Conservation (phyloP, 495 filamentous ascomycete species). For the Aspergillus wentii region DNA sequence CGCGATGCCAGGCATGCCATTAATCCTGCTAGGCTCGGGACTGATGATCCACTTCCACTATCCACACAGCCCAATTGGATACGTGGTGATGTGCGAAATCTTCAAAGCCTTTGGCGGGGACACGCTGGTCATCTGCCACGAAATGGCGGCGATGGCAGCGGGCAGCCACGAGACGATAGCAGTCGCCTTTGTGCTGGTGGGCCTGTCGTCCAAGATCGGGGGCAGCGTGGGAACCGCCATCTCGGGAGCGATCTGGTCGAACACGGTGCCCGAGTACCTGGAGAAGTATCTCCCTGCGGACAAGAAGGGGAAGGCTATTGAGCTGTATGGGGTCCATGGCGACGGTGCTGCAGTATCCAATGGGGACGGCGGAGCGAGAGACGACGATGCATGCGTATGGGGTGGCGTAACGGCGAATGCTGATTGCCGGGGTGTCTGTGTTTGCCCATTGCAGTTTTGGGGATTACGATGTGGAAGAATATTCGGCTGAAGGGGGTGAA, state of each 20-base stretch:
- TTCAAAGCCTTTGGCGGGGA: slow-evolving; percentile 58
- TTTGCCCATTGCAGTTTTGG: slow-evolving; percentile 36
- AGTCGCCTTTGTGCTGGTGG: slow-evolving; percentile 54
- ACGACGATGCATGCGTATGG: slow-evolving; percentile 53
- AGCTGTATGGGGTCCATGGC: slow-evolving; percentile 45
- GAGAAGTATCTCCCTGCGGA: slow-evolving; percentile 46
- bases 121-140: slow-evolving; percentile 51
- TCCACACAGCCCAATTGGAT: slow-evolving; percentile 47
- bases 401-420: slow-evolving; percentile 48
- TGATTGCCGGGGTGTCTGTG: slow-evolving; percentile 44
- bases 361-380: slow-evolving; percentile 40
- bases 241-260: slow-evolving; percentile 58
- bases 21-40: slow-evolving; percentile 48
- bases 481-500: slow-evolving; percentile 3
- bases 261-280: slow-evolving; percentile 50
- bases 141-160: slow-evolving; percentile 62
- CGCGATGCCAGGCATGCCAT: slow-evolving; percentile 50
- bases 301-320: slow-evolving; percentile 21
- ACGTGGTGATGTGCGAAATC: slow-evolving; percentile 65
- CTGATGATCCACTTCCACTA: slow-evolving; percentile 62
- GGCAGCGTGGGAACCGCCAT: slow-evolving; percentile 57
- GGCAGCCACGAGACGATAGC: slow-evolving; percentile 59
- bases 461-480: slow-evolving; percentile 8
- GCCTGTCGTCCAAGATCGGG: slow-evolving; percentile 56
- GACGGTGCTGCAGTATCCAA: slow-evolving; percentile 43